phyloP scores from a whole-genome alignment of 2,329 filamentous ascomycete species.

The Corinectria fuckeliana region DNA sequence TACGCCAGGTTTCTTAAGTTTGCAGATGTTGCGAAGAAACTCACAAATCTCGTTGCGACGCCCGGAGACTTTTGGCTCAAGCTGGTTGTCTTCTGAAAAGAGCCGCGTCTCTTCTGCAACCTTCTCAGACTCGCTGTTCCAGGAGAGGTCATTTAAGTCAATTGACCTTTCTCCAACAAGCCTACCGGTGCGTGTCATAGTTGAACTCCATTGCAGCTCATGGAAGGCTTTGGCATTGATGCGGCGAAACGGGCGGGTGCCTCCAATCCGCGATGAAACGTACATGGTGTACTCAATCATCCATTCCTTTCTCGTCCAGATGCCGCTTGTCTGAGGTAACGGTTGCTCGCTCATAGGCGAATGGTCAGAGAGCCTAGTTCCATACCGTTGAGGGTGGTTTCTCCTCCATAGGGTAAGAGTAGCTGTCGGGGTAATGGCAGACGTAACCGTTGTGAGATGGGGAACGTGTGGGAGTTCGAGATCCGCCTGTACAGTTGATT shows the following conservation, averaged over 20 bases:
- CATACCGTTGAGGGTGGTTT: slow-evolving; percentile 47
- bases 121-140: neutral
- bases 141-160: slow-evolving; percentile 22
- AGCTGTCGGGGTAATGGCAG: slow-evolving; percentile 49
- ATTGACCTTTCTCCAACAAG: slow-evolving; percentile 44
- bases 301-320: slow-evolving; percentile 50
- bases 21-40: slow-evolving; percentile 18
- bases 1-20: slow-evolving; percentile 2
- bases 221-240: slow-evolving; percentile 49
- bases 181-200: slow-evolving; percentile 38
- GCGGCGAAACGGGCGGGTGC: slow-evolving; percentile 46
- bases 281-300: slow-evolving; percentile 52
- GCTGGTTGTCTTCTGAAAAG: neutral
- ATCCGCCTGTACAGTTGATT: slow-evolving; percentile 43
- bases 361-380: slow-evolving; percentile 49
- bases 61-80: neutral
- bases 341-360: slow-evolving; percentile 26
- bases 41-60: slow-evolving; percentile 10
- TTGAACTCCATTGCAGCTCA: slow-evolving; percentile 48
- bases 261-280: slow-evolving; percentile 46
- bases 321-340: slow-evolving; percentile 27
- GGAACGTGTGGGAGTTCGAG: slow-evolving; percentile 55
- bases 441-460: slow-evolving; percentile 53
- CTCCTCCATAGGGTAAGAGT: slow-evolving; percentile 46
- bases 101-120: neutral